Percentiles rank a stretch among this genome's conserved stretches.
These are phyloP conservation scores for Termitomyces eurrhizus DNA, from an alignment of 768 basidiomycete species.

Conservation along the genomic window DNA sequence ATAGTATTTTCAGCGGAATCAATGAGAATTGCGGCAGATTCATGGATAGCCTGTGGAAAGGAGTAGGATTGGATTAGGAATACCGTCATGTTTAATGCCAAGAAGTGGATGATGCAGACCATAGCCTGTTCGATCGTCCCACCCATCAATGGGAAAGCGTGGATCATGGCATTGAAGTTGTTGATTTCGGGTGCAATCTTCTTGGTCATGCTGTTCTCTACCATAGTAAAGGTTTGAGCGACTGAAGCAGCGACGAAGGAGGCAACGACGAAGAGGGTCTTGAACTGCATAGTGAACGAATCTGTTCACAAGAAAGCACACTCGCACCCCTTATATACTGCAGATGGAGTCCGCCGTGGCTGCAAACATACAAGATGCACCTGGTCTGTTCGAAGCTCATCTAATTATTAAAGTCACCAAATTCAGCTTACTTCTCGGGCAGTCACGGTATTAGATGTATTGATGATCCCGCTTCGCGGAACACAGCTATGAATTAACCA, in stretches of 20 bases:
- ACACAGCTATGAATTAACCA: too few species aligned
- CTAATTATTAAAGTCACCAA: neutral
- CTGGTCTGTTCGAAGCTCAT: neutral
- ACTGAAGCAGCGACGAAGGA: too few species aligned
- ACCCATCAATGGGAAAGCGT: neutral
- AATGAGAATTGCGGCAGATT: neutral
- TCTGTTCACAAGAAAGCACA: too few species aligned
- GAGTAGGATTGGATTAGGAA: neutral
- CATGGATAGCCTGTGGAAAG: neutral
- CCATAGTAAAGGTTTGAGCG: too few species aligned
- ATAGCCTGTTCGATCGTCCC: neutral
- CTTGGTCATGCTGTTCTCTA: too few species aligned
- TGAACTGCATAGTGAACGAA: too few species aligned
- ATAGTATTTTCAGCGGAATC: neutral
- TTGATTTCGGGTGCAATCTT: too few species aligned
- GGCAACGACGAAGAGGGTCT: too few species aligned
- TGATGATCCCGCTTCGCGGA: neutral
- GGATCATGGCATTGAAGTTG: neutral
- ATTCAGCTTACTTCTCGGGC: neutral
- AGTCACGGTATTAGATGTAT: neutral
- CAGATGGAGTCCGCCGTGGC: neutral
- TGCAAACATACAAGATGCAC: neutral
- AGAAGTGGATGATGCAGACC: neutral
- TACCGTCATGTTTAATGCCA: neutral
- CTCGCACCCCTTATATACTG: too few species aligned